Conservation (phyloP, 176 grass and related monocot genomes). For the Juncus effusus region DNA sequence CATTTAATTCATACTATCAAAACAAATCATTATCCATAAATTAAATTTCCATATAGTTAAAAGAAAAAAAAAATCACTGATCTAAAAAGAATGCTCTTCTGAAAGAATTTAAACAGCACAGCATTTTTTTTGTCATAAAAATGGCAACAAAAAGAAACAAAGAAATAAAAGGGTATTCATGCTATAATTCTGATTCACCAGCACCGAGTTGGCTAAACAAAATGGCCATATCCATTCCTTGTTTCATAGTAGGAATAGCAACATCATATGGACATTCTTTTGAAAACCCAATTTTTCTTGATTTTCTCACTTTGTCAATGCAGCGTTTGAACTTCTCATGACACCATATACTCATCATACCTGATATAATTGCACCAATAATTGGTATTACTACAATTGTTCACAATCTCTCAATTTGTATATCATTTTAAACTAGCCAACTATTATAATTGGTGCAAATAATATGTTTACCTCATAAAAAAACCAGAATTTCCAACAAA, state of each 20-base stretch:
- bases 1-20: too few species aligned
- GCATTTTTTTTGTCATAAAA: too few species aligned
- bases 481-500: too few species aligned
- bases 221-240: slow-evolving; percentile 96
- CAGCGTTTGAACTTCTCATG: slow-evolving; percentile 85
- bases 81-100: too few species aligned
- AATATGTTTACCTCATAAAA: too few species aligned
- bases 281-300: slow-evolving; percentile 61
- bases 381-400: not conserved
- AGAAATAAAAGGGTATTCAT: too few species aligned
- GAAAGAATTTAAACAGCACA: too few species aligned
- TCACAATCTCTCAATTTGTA: not conserved
- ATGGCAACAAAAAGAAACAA: too few species aligned
- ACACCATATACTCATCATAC: slow-evolving; percentile 18
- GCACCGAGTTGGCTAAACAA: slow-evolving; percentile 62
- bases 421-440: not conserved
- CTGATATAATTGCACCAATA: not conserved
- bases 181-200: slow-evolving; percentile 52
- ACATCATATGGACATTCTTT: slow-evolving; percentile 62
- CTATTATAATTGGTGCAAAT: too few species aligned
- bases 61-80: too few species aligned
- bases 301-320: slow-evolving; percentile 79
- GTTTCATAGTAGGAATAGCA: slow-evolving; percentile 74
- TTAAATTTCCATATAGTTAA: too few species aligned
- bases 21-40: too few species aligned